These are phyloP conservation scores for Pascua guehoae DNA, from an alignment of 1,284 basidiomycete species.

Conservation along the genomic window DNA sequence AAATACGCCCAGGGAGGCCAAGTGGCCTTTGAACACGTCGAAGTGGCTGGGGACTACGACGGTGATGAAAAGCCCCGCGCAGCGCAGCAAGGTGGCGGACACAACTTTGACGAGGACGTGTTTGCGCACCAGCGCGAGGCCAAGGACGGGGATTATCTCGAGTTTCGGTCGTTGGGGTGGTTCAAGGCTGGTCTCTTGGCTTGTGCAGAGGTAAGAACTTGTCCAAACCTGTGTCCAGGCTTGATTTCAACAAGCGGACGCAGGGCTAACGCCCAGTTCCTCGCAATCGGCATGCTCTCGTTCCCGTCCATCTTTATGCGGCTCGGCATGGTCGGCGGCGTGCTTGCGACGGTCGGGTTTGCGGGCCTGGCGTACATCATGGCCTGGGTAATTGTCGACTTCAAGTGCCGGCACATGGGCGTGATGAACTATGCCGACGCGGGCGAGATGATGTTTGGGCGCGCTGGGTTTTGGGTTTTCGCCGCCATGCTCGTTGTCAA, in stretches of 20 bases:
- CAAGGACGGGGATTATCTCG: conserved; percentile 23
- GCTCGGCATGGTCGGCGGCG: conserved; percentile 38
- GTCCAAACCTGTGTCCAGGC: background rate
- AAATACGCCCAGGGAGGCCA: too few species aligned
- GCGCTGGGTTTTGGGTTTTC: conserved; percentile 6
- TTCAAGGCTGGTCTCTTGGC: conserved; percentile 29
- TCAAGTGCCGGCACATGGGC: conserved; percentile 35
- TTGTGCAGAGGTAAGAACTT: conserved; percentile 23
- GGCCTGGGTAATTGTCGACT: conserved; percentile 35
- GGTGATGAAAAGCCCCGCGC: too few species aligned
- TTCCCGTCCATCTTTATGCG: conserved; percentile 41
- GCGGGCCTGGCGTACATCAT: conserved; percentile 32
- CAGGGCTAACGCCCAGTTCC: conserved; percentile 12
- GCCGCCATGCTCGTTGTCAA: conserved; percentile 21
- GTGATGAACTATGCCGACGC: conserved; percentile 36
- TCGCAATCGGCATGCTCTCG: conserved; percentile 35
- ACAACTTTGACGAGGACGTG: conserved; percentile 24
- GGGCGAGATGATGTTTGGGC: conserved; percentile 29
- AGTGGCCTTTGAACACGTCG: too few species aligned
- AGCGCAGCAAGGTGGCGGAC: too few species aligned
- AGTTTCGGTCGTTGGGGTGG: conserved; percentile 37
- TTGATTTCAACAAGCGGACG: background rate
- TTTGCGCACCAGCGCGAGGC: conserved; percentile 22
- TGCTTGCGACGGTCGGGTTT: conserved; percentile 27
- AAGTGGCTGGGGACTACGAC: too few species aligned